phyloP scores from a whole-genome alignment of 2,329 filamentous ascomycete species.

The Malbranchea zuffiana region DNA sequence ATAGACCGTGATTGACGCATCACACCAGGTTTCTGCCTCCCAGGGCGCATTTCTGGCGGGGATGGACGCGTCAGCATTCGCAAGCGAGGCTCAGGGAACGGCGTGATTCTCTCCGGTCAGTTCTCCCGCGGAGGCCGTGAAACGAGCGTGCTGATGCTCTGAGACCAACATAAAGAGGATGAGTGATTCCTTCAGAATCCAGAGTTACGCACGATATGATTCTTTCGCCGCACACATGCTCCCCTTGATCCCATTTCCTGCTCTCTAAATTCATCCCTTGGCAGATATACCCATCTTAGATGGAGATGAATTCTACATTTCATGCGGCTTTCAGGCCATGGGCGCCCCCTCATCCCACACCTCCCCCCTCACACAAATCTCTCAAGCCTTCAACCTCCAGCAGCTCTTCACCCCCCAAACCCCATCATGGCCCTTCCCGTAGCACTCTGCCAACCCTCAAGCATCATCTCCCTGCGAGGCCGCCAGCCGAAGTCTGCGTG shows the following conservation, averaged over 20 bases:
- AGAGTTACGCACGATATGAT: neutral
- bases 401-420: slow-evolving; percentile 1
- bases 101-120: slow-evolving; percentile 1
- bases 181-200: slow-evolving; percentile 1
- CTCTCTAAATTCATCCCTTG: neutral
- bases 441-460: slow-evolving; percentile 2
- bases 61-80: slow-evolving; percentile 3
- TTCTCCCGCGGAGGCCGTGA: neutral
- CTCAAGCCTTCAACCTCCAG: slow-evolving; percentile 1
- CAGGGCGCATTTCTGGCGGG: neutral
- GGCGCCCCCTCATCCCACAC: slow-evolving; percentile 1
- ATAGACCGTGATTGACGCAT: slow-evolving; percentile 1
- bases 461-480: slow-evolving; percentile 3
- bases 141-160: neutral
- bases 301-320: slow-evolving; percentile 3
- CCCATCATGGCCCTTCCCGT: slow-evolving; percentile 3
- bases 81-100: neutral
- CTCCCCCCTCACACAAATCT: neutral
- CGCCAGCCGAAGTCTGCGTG: slow-evolving; percentile 5
- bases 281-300: neutral
- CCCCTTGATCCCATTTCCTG: slow-evolving; percentile 2
- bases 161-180: slow-evolving; percentile 1
- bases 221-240: slow-evolving; percentile 1
- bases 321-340: slow-evolving; percentile 1
- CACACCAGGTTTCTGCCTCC: neutral